Conservation (phyloP, 2,329 filamentous ascomycete species). For the Pseudocercospora macadamiae region DNA sequence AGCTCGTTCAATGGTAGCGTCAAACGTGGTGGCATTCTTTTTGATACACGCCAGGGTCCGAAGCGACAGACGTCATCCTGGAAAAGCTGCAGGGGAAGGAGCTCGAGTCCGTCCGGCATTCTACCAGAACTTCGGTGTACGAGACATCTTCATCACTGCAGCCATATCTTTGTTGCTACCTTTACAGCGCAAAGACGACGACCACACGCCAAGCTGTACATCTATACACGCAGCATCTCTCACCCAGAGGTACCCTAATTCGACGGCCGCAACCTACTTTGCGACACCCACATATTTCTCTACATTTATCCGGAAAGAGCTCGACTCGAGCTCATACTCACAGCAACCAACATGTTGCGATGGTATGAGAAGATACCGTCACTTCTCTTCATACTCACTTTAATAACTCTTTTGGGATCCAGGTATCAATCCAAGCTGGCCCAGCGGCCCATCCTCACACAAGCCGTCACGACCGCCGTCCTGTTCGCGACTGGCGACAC, state of each 20-base stretch:
- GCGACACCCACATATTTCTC: background rate
- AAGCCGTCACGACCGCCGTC: slow-evolving; percentile 85
- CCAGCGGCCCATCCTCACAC: slow-evolving; percentile 81
- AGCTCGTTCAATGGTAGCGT: background rate
- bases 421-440: slow-evolving; percentile 87
- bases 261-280: slow-evolving; percentile 1
- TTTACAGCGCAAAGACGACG: background rate
- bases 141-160: background rate
- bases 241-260: background rate
- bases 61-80: background rate
- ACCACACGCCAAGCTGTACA: background rate
- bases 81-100: background rate
- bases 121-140: background rate
- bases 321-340: background rate
- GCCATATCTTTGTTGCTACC: background rate
- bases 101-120: slow-evolving; percentile 2
- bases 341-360: slow-evolving; percentile 43
- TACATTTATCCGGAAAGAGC: background rate
- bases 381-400: background rate
- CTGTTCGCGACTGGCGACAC: slow-evolving; percentile 92
- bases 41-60: background rate
- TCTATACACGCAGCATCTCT: no score
- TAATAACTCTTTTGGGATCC: slow-evolving; percentile 5
- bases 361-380: slow-evolving; percentile 39
- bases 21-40: background rate